These are phyloP conservation scores for Thermomucor indicae-seudaticae DNA, from an alignment of 371 early-diverging fungal genomes.

Conservation along the genomic window DNA sequence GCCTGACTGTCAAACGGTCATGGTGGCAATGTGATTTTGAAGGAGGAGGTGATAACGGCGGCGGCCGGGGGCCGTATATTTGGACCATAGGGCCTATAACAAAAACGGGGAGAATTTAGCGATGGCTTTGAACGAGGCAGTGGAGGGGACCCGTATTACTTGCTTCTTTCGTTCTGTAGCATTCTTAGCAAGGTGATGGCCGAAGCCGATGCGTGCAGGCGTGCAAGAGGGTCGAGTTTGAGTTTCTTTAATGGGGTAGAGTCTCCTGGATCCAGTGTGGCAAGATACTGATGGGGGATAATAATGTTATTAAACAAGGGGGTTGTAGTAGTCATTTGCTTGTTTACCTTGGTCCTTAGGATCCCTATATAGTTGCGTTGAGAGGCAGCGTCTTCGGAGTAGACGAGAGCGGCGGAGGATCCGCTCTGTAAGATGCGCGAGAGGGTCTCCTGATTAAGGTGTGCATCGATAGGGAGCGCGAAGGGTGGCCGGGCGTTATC, in stretches of 20 bases:
- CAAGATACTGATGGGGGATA: constrained; percentile 19
- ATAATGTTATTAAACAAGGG: background rate
- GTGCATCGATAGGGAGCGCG: constrained; percentile 51
- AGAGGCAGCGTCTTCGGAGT: background rate
- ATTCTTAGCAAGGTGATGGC: background rate
- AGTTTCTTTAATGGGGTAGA: constrained; percentile 50
- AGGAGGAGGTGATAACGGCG: too few species aligned
- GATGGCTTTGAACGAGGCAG: too few species aligned
- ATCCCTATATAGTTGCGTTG: constrained; percentile 55
- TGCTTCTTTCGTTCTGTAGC: constrained; percentile 5
- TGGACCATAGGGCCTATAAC: too few species aligned
- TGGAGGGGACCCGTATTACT: constrained; percentile 9
- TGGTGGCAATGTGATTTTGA: too few species aligned
- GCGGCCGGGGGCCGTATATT: too few species aligned
- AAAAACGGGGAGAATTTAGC: too few species aligned
- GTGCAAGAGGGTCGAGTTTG: constrained; percentile 51
- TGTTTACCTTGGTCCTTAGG: constrained; percentile 58
- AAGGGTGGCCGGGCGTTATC: constrained; percentile 11
- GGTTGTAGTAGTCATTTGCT: background rate
- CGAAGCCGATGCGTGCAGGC: constrained; percentile 1
- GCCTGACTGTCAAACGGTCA: too few species aligned
- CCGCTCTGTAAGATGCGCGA: constrained; percentile 54
- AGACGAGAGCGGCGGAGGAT: constrained; percentile 37
- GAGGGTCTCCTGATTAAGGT: constrained; percentile 43
- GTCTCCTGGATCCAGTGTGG: constrained; percentile 58